Evolutionary conservation across 257 asterid genomes (phyloP).

Genomic region (Primulina tabacum): DNA sequence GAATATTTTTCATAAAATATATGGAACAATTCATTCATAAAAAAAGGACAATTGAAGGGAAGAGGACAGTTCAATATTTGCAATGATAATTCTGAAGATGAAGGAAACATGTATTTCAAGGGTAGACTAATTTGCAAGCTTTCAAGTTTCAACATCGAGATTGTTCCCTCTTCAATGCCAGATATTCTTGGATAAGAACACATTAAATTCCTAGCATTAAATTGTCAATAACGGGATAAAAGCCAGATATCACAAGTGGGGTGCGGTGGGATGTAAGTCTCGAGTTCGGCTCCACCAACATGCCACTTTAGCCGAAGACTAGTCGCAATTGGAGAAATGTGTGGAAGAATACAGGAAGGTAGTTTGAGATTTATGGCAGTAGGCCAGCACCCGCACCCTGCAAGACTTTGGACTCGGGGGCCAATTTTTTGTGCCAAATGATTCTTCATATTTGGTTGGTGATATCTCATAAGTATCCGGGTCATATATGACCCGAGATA

Average conservation of each 20-base stretch:
- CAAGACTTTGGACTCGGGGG: not conserved
- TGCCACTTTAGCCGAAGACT: no score
- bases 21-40: no score
- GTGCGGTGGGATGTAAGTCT: no score
- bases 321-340: not conserved
- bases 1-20: no score
- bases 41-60: not conserved
- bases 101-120: no score
- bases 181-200: not conserved
- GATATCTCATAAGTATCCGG: no score
- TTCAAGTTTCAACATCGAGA: not conserved
- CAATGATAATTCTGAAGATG: no score
- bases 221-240: no score
- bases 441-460: not conserved
- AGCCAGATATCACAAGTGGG: no score
- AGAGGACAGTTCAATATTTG: not conserved
- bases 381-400: not conserved
- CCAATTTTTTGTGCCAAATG: not conserved
- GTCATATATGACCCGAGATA: no score
- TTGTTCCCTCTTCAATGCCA: not conserved
- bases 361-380: not conserved
- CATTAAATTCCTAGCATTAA: not conserved
- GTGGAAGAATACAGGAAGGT: not conserved
- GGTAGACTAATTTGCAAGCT: not conserved
- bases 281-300: no score